Base-by-base conservation (phyloP, 140 eudicot species). In the Flaveria floridana region DNA sequence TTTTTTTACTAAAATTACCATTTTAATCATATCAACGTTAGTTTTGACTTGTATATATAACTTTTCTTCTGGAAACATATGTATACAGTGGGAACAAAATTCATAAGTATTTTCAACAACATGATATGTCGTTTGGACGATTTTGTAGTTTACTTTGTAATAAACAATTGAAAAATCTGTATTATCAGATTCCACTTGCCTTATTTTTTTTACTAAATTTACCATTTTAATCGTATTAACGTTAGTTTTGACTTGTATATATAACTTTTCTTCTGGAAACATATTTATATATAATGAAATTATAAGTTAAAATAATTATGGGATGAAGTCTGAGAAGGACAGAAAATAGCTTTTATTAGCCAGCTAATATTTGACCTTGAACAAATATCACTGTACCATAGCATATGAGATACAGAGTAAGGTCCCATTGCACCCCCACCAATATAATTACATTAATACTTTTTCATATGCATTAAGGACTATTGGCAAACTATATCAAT, bases 351-450 rank as follows among this genome's bases (percentile, higher is more conserved):
- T 76, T 76, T 76, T 76, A 76, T 66, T 55, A 66, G 80, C 68
- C 80, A 76, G 68, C 75, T 55, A 76, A 53, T 41, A 76, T 75
- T 76, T 76, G 80, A 67, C 80, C 68, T 76, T 55, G 68, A 42
- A n/a, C 68, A 51, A 65, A 39, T 53, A 20, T 21, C 37, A 23
- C 68, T 41, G 46, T 56, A 41, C 46, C 68, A 52, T 16, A 21
- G 61, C 56, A 42, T 41, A 39, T 4, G 47, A 34, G 76, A 19
- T 41, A 39, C 21, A 55, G 21, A 55, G 23, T 37, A 71, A 71
- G 75, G 65, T 39, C 21, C 61, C 55, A 70, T 59, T 34, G 41
- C 50, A 44, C 50, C 50, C 65, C 71, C 48, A 65, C 74, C 74
- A 52, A 51, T 65, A 53, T 25, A 65, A 75, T 30, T 18, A 64